Conservation (phyloP, 1,139 yeast species). For the Kodamaea suecica region DNA sequence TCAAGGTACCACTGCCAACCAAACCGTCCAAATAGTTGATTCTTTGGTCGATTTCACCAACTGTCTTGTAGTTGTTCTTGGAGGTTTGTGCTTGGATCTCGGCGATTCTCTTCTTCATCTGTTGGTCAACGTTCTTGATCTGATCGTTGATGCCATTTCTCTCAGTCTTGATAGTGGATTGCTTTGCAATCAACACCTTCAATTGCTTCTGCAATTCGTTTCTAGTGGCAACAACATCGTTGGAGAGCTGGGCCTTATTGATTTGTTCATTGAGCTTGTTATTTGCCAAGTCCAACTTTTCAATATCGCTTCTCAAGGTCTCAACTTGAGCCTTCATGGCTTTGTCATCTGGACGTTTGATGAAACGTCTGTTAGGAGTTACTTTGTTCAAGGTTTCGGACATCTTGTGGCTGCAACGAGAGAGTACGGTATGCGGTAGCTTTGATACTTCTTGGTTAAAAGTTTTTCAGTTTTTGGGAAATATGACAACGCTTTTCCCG, state of each 20-base stretch:
- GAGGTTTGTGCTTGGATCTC: conserved; percentile 73
- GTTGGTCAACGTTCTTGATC: conserved; percentile 67
- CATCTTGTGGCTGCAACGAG: neutral
- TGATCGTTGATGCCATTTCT: conserved; percentile 69
- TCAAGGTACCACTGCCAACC: conserved; percentile 76
- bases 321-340: conserved; percentile 58
- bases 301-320: conserved; percentile 63
- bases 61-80: conserved; percentile 66
- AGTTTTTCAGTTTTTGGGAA: too few relatives aligned
- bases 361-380: conserved; percentile 42
- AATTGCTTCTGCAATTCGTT: conserved; percentile 65
- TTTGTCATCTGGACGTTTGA: conserved; percentile 76
- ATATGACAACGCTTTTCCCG: too few relatives aligned
- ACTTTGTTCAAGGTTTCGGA: conserved; percentile 5
- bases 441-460: too few relatives aligned
- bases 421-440: too few relatives aligned
- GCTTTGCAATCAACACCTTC: conserved; percentile 60
- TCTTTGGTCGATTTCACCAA: conserved; percentile 75
- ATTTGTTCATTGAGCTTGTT: conserved; percentile 43
- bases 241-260: conserved; percentile 42
- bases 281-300: conserved; percentile 57
- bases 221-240: conserved; percentile 50
- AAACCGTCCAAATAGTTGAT: conserved; percentile 67
- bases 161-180: conserved; percentile 67
- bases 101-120: conserved; percentile 69